Percentiles rank a stretch among this genome's conserved stretches.
Evolutionary conservation across 2,329 filamentous ascomycete species (phyloP).

Genomic region (Cercospora sp.): DNA sequence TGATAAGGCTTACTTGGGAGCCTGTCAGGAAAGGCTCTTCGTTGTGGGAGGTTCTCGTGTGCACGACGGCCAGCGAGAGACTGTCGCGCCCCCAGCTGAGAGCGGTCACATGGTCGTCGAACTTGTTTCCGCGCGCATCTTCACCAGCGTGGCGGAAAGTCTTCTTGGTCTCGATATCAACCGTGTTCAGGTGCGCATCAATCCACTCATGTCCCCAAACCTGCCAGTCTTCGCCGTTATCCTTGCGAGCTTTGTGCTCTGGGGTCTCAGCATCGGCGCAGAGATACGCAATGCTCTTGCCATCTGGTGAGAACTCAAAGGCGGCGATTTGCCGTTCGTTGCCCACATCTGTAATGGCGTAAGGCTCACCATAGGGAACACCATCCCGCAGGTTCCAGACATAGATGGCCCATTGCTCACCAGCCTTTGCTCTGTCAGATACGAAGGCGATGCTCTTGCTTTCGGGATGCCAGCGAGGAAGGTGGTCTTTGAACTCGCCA

Average conservation of each 20-base stretch:
- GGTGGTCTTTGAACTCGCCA: slow-evolving; percentile 33
- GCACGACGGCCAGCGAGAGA: slow-evolving; percentile 31
- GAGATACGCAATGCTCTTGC: slow-evolving; percentile 40
- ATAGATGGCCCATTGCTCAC: slow-evolving; percentile 39
- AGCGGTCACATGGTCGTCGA: slow-evolving; percentile 33
- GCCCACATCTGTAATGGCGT: slow-evolving; percentile 33
- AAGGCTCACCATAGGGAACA: slow-evolving; percentile 29
- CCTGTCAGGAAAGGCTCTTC: slow-evolving; percentile 32
- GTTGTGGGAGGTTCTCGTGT: slow-evolving; percentile 32
- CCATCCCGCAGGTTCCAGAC: slow-evolving; percentile 25
- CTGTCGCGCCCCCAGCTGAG: slow-evolving; percentile 37
- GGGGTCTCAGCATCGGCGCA: slow-evolving; percentile 40
- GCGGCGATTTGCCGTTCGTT: slow-evolving; percentile 33
- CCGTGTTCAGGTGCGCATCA: slow-evolving; percentile 36
- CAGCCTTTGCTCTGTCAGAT: slow-evolving; percentile 39
- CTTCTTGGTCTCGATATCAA: slow-evolving; percentile 37
- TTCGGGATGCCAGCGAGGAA: slow-evolving; percentile 35
- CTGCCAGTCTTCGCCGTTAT: slow-evolving; percentile 39
- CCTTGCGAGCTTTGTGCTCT: slow-evolving; percentile 38
- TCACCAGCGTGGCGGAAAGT: slow-evolving; percentile 20
- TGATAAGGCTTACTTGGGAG: slow-evolving; percentile 12
- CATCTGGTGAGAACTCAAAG: slow-evolving; percentile 40
- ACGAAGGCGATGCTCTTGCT: slow-evolving; percentile 38
- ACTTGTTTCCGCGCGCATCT: slow-evolving; percentile 6
- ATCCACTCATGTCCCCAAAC: slow-evolving; percentile 45